These are phyloP conservation scores for Pyrenopolyporus hunteri DNA, from an alignment of 495 filamentous ascomycete species.

Conservation along the genomic window DNA sequence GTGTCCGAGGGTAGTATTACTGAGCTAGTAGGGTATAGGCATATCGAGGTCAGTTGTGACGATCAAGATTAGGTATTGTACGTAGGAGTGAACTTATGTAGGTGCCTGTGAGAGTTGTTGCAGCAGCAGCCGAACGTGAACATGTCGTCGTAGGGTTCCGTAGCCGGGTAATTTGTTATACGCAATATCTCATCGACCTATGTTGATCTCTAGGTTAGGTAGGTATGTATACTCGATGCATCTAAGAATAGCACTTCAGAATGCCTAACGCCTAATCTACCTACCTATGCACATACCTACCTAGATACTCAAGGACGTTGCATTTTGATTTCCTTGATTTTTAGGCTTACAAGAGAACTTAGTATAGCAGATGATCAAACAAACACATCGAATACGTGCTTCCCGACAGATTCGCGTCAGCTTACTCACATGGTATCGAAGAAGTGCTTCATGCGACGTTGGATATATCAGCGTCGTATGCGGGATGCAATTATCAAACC, in stretches of 20 bases:
- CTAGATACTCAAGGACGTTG: background rate
- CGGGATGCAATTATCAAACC: constrained; percentile 20
- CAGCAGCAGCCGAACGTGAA: background rate
- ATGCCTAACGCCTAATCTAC: too few species aligned
- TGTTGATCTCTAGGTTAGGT: background rate
- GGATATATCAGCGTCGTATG: too few species aligned
- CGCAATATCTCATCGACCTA: background rate
- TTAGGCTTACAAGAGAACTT: constrained; percentile 10
- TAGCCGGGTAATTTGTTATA: background rate
- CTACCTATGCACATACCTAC: background rate
- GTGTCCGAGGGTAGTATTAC: constrained; percentile 2
- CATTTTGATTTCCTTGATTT: background rate
- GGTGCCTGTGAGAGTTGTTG: too few species aligned
- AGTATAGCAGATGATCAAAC: constrained; percentile 20
- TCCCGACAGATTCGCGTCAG: constrained; percentile 19
- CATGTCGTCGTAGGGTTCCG: too few species aligned
- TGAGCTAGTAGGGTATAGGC: background rate
- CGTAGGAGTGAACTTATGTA: background rate
- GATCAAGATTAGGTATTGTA: background rate
- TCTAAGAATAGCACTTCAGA: too few species aligned
- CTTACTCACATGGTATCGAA: constrained; percentile 18
- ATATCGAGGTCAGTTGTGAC: constrained; percentile 1
- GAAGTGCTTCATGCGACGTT: background rate
- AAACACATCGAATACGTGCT: constrained; percentile 1
- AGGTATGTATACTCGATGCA: too few species aligned